Evolutionary conservation across 1,284 basidiomycete species (phyloP).

Genomic region (Pseudozyma thailandica): DNA sequence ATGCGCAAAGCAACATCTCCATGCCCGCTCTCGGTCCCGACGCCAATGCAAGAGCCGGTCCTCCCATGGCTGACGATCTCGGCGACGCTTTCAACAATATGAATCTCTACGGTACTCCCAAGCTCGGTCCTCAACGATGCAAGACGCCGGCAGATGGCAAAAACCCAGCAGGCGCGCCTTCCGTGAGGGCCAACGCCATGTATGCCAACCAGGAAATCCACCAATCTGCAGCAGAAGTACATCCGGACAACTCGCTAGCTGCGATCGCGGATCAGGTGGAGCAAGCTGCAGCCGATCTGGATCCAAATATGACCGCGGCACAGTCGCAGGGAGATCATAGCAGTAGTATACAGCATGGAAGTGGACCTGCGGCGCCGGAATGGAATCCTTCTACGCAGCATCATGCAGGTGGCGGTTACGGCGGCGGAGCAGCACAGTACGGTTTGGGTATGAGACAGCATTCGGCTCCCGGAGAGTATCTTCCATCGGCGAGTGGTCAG

Average conservation of each 20-base stretch:
- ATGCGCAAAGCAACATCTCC: constrained; percentile 59
- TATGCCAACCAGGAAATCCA: constrained; percentile 62
- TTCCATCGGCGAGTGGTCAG: constrained; percentile 1
- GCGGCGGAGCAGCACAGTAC: constrained; percentile 12
- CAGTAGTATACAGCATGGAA: constrained; percentile 9
- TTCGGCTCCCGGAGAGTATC: constrained; percentile 44
- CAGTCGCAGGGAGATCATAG: constrained; percentile 19
- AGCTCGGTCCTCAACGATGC: constrained; percentile 41
- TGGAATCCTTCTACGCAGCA: constrained; percentile 21
- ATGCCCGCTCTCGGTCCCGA: constrained; percentile 53
- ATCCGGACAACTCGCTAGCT: constrained; percentile 55
- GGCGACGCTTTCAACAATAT: constrained; percentile 54
- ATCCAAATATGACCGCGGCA: constrained; percentile 16
- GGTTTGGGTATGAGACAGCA: constrained; percentile 35
- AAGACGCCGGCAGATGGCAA: constrained; percentile 30
- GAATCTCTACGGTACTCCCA: constrained; percentile 50
- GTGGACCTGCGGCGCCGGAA: constrained; percentile 10
- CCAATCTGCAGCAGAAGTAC: constrained; percentile 57
- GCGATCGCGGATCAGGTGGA: constrained; percentile 59
- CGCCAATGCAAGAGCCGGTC: constrained; percentile 24
- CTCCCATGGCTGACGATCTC: constrained; percentile 59
- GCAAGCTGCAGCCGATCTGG: constrained; percentile 51
- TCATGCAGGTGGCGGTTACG: constrained; percentile 2
- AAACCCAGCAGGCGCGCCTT: constrained; percentile 17
- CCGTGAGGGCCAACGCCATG: constrained; percentile 51